phyloP scores from a whole-genome alignment of 495 filamentous ascomycete species.

The Aspergillus olivimuriae region DNA sequence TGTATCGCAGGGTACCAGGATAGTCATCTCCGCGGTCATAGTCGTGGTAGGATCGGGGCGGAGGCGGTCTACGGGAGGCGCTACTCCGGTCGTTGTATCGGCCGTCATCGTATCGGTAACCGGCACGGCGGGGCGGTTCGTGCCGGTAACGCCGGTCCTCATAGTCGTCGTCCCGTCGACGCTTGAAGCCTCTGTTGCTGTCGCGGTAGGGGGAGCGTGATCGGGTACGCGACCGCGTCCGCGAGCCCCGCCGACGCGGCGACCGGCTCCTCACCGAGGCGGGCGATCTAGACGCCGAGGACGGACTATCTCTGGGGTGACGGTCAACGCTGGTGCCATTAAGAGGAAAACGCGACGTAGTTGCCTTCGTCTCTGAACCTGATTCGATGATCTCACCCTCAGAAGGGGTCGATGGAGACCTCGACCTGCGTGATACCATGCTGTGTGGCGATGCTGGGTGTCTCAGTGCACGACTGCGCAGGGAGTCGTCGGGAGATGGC shows the following conservation, averaged over 20 bases:
- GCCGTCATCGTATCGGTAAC: conserved; percentile 31
- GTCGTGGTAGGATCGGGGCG: conserved; percentile 52
- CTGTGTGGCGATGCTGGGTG: too few species aligned
- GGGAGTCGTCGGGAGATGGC: not conserved
- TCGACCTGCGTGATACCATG: conserved; percentile 38
- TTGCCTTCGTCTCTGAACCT: conserved; percentile 63
- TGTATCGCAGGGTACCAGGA: conserved; percentile 40
- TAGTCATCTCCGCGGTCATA: conserved; percentile 54
- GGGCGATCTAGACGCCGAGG: conserved; percentile 47
- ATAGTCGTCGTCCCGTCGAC: conserved; percentile 60
- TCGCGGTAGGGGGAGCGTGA: conserved; percentile 40
- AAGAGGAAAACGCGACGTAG: conserved; percentile 69
- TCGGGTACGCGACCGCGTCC: conserved; percentile 31
- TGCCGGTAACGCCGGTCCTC: conserved; percentile 44
- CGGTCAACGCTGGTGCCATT: conserved; percentile 73
- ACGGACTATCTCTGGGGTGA: conserved; percentile 52
- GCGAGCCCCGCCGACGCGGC: conserved; percentile 35
- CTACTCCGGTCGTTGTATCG: conserved; percentile 24
- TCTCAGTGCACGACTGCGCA: too few species aligned
- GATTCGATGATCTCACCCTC: conserved; percentile 88
- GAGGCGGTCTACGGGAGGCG: too few species aligned
- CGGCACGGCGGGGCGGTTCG: conserved; percentile 38
- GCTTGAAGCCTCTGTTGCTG: conserved; percentile 59
- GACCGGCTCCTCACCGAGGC: conserved; percentile 34
- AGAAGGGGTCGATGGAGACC: conserved; percentile 46